Evolutionary conservation across 805 yeast species (phyloP).

Genomic region (Ogataea wickerhamii): DNA sequence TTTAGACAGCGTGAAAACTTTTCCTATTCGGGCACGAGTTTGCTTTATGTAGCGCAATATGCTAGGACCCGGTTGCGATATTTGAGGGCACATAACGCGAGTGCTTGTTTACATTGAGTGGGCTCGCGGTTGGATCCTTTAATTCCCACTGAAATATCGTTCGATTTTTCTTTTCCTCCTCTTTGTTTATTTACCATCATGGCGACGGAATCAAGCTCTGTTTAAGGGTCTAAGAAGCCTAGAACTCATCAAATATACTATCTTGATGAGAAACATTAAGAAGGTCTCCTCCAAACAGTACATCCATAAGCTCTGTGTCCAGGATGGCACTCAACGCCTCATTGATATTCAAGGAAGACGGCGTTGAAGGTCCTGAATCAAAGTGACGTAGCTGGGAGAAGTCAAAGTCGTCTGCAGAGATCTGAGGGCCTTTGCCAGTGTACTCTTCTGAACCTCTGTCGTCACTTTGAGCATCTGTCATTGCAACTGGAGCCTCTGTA

Average conservation of each 20-base stretch:
- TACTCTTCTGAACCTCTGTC: background rate
- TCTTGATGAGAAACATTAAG: no score
- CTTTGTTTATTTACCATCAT: background rate
- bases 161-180: background rate
- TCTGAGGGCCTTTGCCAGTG: background rate
- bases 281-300: slow-evolving; percentile 29
- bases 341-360: slow-evolving; percentile 20
- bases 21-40: slow-evolving; percentile 1
- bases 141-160: background rate
- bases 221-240: background rate
- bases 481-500: background rate
- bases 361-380: slow-evolving; percentile 8
- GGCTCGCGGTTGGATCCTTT: background rate
- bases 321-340: slow-evolving; percentile 27
- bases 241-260: slow-evolving; percentile 1
- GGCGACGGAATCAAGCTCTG: background rate
- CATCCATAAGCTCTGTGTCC: slow-evolving; percentile 33
- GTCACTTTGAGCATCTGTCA: background rate
- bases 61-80: no score
- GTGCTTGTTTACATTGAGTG: no score
- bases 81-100: no score
- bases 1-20: background rate
- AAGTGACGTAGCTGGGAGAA: background rate
- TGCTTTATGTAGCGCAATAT: no score
- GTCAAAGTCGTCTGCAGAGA: background rate